Percentiles rank a stretch among this genome's conserved stretches.
phyloP scores from a whole-genome alignment of 2,329 filamentous ascomycete genomes.

The Talaromyces verruculosus region DNA sequence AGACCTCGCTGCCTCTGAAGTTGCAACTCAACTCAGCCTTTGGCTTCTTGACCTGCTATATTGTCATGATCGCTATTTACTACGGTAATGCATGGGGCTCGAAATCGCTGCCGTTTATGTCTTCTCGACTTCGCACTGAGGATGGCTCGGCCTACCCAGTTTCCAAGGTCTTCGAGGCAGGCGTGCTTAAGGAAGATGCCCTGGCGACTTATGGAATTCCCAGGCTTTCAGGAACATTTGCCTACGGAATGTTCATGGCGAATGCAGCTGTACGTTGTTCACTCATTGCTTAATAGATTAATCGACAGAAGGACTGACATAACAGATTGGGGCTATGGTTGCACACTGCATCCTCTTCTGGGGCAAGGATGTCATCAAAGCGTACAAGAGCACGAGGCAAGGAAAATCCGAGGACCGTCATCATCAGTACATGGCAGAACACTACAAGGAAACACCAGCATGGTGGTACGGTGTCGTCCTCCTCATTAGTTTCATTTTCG shows the following conservation, averaged over 20 bases:
- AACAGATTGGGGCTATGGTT: constrained; percentile 57
- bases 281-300: too few relatives aligned
- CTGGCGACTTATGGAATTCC: constrained; percentile 50
- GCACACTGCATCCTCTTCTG: constrained; percentile 57
- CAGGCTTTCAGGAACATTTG: constrained; percentile 52
- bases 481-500: constrained; percentile 32
- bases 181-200: constrained; percentile 31
- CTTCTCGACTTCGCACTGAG: constrained; percentile 46
- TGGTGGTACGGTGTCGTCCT: constrained; percentile 36
- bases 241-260: constrained; percentile 57
- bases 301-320: neutral
- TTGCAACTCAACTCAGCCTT: constrained; percentile 50
- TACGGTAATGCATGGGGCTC: constrained; percentile 53
- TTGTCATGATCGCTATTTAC: constrained; percentile 54
- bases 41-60: constrained; percentile 52
- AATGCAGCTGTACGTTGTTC: constrained; percentile 53
- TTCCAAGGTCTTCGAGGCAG: constrained; percentile 41
- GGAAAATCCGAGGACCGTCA: constrained; percentile 53
- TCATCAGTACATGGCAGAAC: constrained; percentile 53
- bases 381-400: constrained; percentile 50
- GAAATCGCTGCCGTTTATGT: constrained; percentile 56
- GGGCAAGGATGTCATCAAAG: constrained; percentile 52
- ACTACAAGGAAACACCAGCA: constrained; percentile 53
- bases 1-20: constrained; percentile 54
- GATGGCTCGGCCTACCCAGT: constrained; percentile 47